Evolutionary conservation across 192 early-diverging fungal species (phyloP).

Genomic region (Anaeromyces robustus): DNA sequence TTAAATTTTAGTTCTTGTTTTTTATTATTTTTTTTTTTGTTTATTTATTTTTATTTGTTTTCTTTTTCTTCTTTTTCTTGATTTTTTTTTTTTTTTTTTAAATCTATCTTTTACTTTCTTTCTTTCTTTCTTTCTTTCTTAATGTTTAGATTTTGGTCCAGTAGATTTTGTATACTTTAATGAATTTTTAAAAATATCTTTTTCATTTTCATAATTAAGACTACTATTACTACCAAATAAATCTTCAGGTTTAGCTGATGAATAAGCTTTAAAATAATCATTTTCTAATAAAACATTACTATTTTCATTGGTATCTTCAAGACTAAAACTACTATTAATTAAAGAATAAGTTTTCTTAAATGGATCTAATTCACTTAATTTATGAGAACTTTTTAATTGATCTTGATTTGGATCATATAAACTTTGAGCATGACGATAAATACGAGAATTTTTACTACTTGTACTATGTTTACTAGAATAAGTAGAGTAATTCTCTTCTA

Average conservation of each 20-base stretch:
- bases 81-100: too few species aligned
- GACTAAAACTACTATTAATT: not conserved
- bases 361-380: not conserved
- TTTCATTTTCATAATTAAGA: too few species aligned
- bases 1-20: too few species aligned
- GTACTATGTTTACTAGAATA: not conserved
- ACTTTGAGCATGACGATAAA: not conserved
- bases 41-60: too few species aligned
- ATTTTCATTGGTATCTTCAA: not conserved
- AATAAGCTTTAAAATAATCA: not conserved
- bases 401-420: not conserved
- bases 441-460: not conserved
- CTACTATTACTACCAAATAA: too few species aligned
- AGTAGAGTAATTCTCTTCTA: not conserved
- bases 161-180: too few species aligned
- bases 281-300: not conserved
- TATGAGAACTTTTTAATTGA: not conserved
- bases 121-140: too few species aligned
- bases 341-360: not conserved
- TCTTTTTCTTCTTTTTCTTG: too few species aligned
- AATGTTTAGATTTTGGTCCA: too few species aligned
- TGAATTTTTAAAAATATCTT: too few species aligned
- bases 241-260: not conserved
- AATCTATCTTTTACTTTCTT: too few species aligned
- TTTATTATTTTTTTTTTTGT: too few species aligned